Evolutionary conservation across 768 basidiomycete genomes (phyloP).

Genomic region (Mycena crocata): DNA sequence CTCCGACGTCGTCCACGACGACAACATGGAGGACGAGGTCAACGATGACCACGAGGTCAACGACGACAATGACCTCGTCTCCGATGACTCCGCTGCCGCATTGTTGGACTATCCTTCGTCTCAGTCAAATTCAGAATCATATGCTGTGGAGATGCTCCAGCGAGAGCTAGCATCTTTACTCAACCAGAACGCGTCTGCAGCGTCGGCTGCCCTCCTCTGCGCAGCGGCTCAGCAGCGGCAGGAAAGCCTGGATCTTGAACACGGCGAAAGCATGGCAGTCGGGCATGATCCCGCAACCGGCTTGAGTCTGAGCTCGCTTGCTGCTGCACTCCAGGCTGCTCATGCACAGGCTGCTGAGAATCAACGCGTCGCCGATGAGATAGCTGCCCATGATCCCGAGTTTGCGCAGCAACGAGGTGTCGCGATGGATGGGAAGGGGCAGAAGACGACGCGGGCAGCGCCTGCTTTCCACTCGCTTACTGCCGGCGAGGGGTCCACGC

Average conservation of each 20-base stretch:
- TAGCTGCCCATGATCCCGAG: slow-evolving; percentile 58
- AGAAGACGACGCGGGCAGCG: slow-evolving; percentile 71
- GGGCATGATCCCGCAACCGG: slow-evolving; percentile 47
- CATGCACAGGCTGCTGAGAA: slow-evolving; percentile 68
- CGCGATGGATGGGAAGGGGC: slow-evolving; percentile 57
- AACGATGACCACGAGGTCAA: slow-evolving; percentile 52
- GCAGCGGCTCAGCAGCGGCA: slow-evolving; percentile 80
- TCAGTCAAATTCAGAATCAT: slow-evolving; percentile 57
- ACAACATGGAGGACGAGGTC: slow-evolving; percentile 70
- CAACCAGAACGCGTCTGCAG: slow-evolving; percentile 79
- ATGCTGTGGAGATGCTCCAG: slow-evolving; percentile 80
- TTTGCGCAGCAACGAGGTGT: slow-evolving; percentile 58
- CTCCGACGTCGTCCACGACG: slow-evolving; percentile 88
- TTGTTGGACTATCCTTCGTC: slow-evolving; percentile 51
- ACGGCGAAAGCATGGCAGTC: slow-evolving; percentile 40
- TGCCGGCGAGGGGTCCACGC: slow-evolving; percentile 56
- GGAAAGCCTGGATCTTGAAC: slow-evolving; percentile 53
- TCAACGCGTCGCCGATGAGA: slow-evolving; percentile 56
- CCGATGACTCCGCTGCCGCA: slow-evolving; percentile 50
- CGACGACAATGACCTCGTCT: slow-evolving; percentile 44
- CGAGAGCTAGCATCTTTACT: slow-evolving; percentile 81
- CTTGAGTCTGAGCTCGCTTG: slow-evolving; percentile 71
- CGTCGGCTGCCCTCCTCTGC: slow-evolving; percentile 70
- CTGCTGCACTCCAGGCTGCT: slow-evolving; percentile 85
- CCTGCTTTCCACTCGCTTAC: slow-evolving; percentile 86